Evolutionary conservation across 345 rosid species (phyloP), one percentile per base, ranked within the genome.

Genomic region (Bruguiera gymnorhiza): DNA sequence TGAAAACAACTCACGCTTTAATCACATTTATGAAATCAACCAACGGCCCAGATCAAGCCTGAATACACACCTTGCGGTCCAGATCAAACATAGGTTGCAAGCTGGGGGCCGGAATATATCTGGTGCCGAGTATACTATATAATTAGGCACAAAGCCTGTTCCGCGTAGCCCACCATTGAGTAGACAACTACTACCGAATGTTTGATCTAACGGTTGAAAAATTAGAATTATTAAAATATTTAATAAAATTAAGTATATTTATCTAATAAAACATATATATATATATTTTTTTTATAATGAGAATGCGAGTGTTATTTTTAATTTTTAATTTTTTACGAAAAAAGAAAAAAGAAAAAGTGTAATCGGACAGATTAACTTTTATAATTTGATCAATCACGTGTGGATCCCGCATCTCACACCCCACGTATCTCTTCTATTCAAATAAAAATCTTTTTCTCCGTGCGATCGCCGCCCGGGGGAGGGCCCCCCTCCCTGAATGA

Each of bases 291-390:
- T 0, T 0, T 27, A 27, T 27, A 27, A 27, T 27, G 29, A 2
- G 29, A 27, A 27, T 27, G 29, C 29, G 29, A 27, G 29, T 27
- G 29, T 27, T 1, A 27, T 27, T 27, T 27, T 27, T 27, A 1
- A 27, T 27, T 27, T 27, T 27, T 27, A 1, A 27, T 27, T 27
- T 27, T 27, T 27, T 27, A 27, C 29, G 29, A 27, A 27, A 27
- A 27, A 27, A 2, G 29, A 27, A 27, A 27, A 27, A 27, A 27
- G 24, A 27, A 27, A 27, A 27, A 27, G 29, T 27, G 29, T 1
- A 27, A 77, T 66, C 82, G 72, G 86, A 89, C 84, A 78, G 76
- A 75, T 73, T 51, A 78, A 75, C 60, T 70, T 69, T 74, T 73
- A 69, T 71, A 0, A 34, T 70, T 61, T 37, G 18, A 53, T 60